phyloP scores from a whole-genome alignment of 176 grass and related monocot species.

The Cymbopogon citratus region DNA sequence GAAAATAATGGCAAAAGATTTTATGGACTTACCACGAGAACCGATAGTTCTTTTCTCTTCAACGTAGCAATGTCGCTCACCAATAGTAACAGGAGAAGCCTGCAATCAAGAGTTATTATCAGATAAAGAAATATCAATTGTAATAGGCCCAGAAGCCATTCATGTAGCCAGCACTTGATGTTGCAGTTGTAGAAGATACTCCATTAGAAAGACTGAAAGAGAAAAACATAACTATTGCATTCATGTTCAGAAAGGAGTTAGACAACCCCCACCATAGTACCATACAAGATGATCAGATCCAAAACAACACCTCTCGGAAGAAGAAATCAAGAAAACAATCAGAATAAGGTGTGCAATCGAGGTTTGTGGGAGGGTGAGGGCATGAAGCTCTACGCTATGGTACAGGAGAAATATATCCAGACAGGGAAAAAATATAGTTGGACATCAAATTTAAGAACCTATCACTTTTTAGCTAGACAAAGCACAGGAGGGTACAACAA shows the following conservation, averaged over 20 bases:
- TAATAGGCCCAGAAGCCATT: neutral
- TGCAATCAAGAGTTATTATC: constrained; percentile 26
- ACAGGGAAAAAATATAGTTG: neutral
- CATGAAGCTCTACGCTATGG: neutral
- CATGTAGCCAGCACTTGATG: neutral
- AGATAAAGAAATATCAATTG: constrained; percentile 1
- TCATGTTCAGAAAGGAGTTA: neutral
- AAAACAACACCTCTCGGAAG: neutral
- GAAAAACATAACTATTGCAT: neutral
- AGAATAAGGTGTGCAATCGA: neutral
- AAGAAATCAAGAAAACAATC: neutral
- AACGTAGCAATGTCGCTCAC: constrained; percentile 52
- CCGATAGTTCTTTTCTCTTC: constrained; percentile 83
- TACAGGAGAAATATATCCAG: neutral
- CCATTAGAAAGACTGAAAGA: neutral
- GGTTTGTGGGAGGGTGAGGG: neutral
- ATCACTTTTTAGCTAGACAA: neutral
- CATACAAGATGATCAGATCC: neutral
- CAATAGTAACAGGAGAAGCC: constrained; percentile 84
- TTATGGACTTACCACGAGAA: constrained; percentile 55
- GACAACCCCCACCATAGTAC: neutral
- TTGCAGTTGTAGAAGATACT: neutral
- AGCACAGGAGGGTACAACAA: neutral
- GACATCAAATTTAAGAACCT: neutral
- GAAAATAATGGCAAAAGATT: neutral